These are phyloP conservation scores for Bisporella sp. DNA, from an alignment of 2,329 filamentous ascomycete species.

Conservation along the genomic window DNA sequence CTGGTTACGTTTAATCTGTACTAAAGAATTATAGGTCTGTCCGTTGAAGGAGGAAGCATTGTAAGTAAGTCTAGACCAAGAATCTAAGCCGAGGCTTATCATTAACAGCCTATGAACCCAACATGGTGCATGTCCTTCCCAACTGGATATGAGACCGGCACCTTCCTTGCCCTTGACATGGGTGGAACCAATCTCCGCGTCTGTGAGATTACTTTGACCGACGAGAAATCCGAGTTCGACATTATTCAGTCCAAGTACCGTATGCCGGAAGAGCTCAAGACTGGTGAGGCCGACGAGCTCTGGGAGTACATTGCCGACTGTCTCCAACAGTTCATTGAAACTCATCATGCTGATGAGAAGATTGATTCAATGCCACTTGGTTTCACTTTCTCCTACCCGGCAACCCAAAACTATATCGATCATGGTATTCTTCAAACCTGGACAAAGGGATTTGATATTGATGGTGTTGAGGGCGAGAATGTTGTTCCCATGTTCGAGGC, in stretches of 20 bases:
- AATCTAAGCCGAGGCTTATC: slow-evolving; percentile 9
- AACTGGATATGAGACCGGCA: slow-evolving; percentile 79
- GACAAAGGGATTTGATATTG: slow-evolving; percentile 97
- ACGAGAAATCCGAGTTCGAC: slow-evolving; percentile 84
- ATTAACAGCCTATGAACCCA: slow-evolving; percentile 82
- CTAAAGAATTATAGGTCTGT: slow-evolving; percentile 52
- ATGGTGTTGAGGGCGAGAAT: slow-evolving; percentile 83
- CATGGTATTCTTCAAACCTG: slow-evolving; percentile 88
- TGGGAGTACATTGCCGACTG: slow-evolving; percentile 96
- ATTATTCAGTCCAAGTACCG: slow-evolving; percentile 95
- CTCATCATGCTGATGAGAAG: slow-evolving; percentile 65
- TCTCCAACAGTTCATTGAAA: slow-evolving; percentile 81
- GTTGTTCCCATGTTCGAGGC: slow-evolving; percentile 83
- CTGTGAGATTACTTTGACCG: slow-evolving; percentile 83
- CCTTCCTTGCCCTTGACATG: slow-evolving; percentile 87
- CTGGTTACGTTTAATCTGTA: background rate
- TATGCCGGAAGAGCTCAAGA: slow-evolving; percentile 90
- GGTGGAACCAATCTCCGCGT: slow-evolving; percentile 93
- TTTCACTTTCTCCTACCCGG: slow-evolving; percentile 95
- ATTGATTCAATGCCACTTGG: slow-evolving; percentile 69
- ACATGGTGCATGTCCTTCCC: slow-evolving; percentile 93
- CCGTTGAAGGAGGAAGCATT: slow-evolving; percentile 84
- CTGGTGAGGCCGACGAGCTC: slow-evolving; percentile 73
- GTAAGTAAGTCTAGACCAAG: slow-evolving; percentile 46
- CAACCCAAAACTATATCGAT: slow-evolving; percentile 88